phyloP scores from a whole-genome alignment of 2,329 filamentous ascomycete species.

The Camptophora hylomeconis region DNA sequence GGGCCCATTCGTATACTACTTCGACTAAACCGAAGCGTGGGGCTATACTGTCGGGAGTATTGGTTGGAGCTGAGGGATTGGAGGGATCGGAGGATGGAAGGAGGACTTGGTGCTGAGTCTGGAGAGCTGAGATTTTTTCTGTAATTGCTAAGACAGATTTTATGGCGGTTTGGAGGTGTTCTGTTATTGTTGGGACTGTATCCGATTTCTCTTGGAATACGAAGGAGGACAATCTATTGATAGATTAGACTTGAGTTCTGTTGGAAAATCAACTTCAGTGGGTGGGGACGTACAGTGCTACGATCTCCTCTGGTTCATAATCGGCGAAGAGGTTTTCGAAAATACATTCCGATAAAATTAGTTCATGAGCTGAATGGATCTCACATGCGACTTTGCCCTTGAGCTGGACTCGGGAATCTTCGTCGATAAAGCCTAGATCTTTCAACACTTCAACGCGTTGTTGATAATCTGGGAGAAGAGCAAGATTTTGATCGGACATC shows the following conservation, averaged over 20 bases:
- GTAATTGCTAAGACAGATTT: conserved; percentile 79
- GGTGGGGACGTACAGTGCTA: conserved; percentile 2
- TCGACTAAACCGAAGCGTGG: conserved; percentile 90
- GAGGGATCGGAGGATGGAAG: conserved; percentile 64
- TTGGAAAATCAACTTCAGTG: not conserved
- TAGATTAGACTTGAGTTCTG: not conserved
- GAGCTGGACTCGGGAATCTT: conserved; percentile 72
- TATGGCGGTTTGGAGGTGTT: conserved; percentile 67
- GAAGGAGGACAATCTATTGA: conserved; percentile 60
- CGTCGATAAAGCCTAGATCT: conserved; percentile 85
- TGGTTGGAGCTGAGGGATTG: conserved; percentile 34
- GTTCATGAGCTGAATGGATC: conserved; percentile 91
- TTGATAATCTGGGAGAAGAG: conserved; percentile 90
- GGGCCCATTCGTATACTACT: conserved; percentile 96
- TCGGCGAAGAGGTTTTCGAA: conserved; percentile 93
- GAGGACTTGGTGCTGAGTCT: conserved; percentile 85
- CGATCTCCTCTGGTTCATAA: conserved; percentile 53
- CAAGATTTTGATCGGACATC: conserved; percentile 92
- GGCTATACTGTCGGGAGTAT: conserved; percentile 62
- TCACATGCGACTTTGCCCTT: conserved; percentile 98
- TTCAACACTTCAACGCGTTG: conserved; percentile 85
- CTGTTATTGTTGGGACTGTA: conserved; percentile 64
- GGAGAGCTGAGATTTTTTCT: conserved; percentile 81
- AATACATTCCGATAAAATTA: conserved; percentile 90
- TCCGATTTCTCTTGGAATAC: conserved; percentile 97